Evolutionary conservation across 2,329 filamentous ascomycete species (phyloP).

Genomic region (Ophiostoma sp.): DNA sequence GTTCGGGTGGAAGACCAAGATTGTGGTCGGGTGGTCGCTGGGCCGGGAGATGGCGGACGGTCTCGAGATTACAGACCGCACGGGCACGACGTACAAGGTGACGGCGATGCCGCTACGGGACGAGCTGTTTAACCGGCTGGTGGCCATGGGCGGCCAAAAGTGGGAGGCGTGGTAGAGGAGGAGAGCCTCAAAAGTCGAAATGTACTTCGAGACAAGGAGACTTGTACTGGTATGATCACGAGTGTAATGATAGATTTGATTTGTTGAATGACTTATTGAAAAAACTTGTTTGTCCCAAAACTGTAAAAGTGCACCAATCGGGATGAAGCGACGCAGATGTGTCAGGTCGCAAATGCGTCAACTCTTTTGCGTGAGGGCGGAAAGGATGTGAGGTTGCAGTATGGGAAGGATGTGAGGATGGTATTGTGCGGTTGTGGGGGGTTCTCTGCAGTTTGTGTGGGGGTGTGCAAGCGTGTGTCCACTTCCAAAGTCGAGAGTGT

Average conservation of each 20-base stretch:
- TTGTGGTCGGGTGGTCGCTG: conserved; percentile 78
- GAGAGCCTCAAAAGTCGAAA: not conserved
- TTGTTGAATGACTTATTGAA: not conserved
- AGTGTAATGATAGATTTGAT: not conserved
- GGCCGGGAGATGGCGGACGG: conserved; percentile 74
- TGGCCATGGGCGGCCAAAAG: conserved; percentile 74
- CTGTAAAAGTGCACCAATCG: not conserved
- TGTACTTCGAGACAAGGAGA: not conserved
- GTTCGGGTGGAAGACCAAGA: conserved; percentile 79
- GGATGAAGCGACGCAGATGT: not conserved
- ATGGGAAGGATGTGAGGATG: not conserved
- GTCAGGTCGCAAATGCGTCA: not conserved
- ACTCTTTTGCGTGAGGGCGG: not conserved
- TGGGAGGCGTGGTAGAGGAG: conserved; percentile 69
- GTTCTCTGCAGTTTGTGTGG: too few species aligned
- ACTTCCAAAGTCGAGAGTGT: too few species aligned
- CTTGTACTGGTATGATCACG: not conserved
- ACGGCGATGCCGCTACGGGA: conserved; percentile 73
- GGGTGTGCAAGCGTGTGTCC: too few species aligned
- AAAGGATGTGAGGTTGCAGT: not conserved
- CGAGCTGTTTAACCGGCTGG: conserved; percentile 51
- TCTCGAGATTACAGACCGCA: conserved; percentile 62
- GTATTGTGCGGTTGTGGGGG: not conserved
- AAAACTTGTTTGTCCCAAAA: not conserved
- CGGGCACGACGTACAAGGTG: conserved; percentile 57